A percentile compares a stretch with the other conserved stretches of the same genome.
Conservation (phyloP, 2,329 filamentous ascomycete species). For the Botryosphaeria dothidea region DNA sequence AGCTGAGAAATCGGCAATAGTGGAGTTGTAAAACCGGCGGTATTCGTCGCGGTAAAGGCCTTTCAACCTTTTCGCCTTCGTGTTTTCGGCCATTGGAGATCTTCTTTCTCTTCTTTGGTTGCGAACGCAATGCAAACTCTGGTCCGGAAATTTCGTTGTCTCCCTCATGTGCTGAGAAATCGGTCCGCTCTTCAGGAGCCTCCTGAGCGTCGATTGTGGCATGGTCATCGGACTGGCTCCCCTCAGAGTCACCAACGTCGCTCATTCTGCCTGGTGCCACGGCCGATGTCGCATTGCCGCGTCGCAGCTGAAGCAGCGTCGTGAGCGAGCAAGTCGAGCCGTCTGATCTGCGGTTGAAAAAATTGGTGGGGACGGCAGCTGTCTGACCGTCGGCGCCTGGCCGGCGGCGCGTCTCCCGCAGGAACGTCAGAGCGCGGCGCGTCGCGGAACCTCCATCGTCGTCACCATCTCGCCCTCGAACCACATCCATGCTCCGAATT, state of each 20-base stretch:
- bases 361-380: not conserved
- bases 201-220: not conserved
- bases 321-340: not conserved
- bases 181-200: too few species aligned
- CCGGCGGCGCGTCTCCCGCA: not conserved
- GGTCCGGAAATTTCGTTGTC: not conserved
- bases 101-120: not conserved
- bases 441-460: not conserved
- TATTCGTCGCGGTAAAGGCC: constrained; percentile 50
- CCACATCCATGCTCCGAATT: constrained; percentile 32
- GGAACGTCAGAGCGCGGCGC: not conserved
- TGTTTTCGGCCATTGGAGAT: not conserved
- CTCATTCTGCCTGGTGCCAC: not conserved
- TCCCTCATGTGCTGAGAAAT: not conserved
- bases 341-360: not conserved
- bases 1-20: constrained; percentile 24
- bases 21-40: constrained; percentile 36
- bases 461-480: not conserved
- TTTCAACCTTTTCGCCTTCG: constrained; percentile 33
- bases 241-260: not conserved
- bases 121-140: not conserved
- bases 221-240: not conserved
- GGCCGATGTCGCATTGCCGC: not conserved
- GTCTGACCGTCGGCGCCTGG: not conserved
- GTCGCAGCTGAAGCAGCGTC: not conserved